Base-by-base conservation (phyloP, 2,329 filamentous ascomycete genomes). In the Fusarium anguioides region DNA sequence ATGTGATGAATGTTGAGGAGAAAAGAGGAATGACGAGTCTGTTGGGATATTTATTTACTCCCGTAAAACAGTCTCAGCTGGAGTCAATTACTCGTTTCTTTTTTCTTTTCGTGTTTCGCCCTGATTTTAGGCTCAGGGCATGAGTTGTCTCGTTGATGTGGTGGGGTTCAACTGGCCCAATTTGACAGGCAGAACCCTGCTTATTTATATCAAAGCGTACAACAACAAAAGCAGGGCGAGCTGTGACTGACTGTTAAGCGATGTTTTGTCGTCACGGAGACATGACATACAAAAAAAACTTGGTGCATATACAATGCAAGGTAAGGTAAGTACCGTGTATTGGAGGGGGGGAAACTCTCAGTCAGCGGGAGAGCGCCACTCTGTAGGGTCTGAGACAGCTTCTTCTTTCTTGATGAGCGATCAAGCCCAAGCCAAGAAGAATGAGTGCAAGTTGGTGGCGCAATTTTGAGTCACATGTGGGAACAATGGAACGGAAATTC, bases 141-240 rank as follows among this genome's bases (percentile, higher is more conserved):
- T 73, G 69, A 60, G 71, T 72, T 73, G 71, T 67, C 68, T 64
- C 45, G n/a, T n/a, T 54, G 50, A 41, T 48, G 47, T 60, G 61
- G 71, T 73, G 71, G 70, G 66, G 60, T 23, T 14, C 36, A 24
- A 49, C 50, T 53, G 45, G 54, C 60, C 59, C 49, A 52, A 60
- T 52, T 21, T 42, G 64, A 61, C 65, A 68, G 65, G 65, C 60
- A 44, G 49, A 53, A 47, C 65, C 65, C 50, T 68, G 65, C 37
- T 61, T 49, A 35, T 44, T 47, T 52, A 47, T 53, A 58, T 45
- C 64, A 36, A 67, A 36, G 48, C 57, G 55, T 6, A 24, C 21
- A 18, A 20, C 35, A 50, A 29, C 33, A 26, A 44, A 27, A 48
- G 5, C 24, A 23, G 42, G 39, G 51, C 33, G 37, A 26, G 20